Base-by-base conservation (phyloP, 164 flowering plant species). In the Brasenia schreberi region DNA sequence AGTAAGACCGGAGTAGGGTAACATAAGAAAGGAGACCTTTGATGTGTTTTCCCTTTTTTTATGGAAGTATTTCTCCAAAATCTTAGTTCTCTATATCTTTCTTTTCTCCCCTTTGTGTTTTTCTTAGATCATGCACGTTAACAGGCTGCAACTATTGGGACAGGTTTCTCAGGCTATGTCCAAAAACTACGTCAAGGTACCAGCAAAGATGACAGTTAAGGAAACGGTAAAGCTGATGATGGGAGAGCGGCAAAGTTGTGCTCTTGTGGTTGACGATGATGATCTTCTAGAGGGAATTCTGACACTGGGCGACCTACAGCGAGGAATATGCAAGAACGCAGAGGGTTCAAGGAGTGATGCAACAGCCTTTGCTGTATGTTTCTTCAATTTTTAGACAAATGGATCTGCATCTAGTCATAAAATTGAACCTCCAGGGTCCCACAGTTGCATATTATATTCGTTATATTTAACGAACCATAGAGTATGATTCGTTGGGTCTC, bases 101-200 rank as follows among this genome's bases (percentile, higher is more conserved):
- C 39, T 33, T 33, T 33, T 33, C 39, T 33, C 39, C 39, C 4
- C 39, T 33, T 33, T 33, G 39, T 33, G 39, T 33, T 33, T 33
- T 33, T 33, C 39, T 33, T 33, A 33, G 39, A 33, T 33, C 39
- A 33, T 33, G 39, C 39, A 33, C 39, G 3, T 33, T 49, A 49
- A 49, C 56, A 9, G 16, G 56, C 0, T 49, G 56, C 16, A 49
- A 49, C 16, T 49, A 0, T 49, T 49, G 56, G 16, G 16, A 9
- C 87, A 94, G 98, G 98, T 89, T 64, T 84, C 90, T 43, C 83
- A 80, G 65, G 96, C 90, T 58, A 89, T 91, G 99, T 82, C 91
- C 60, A 87, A 73, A 69, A 75, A 79, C 72, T 91, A 72, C 72
- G 67, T 81, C 66, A 89, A 79, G 74, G 84, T 89, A 63, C 71